Percentiles rank a stretch among this genome's conserved stretches.
phyloP scores from a whole-genome alignment of 2,329 filamentous ascomycete species.

The Thelonectria olida region DNA sequence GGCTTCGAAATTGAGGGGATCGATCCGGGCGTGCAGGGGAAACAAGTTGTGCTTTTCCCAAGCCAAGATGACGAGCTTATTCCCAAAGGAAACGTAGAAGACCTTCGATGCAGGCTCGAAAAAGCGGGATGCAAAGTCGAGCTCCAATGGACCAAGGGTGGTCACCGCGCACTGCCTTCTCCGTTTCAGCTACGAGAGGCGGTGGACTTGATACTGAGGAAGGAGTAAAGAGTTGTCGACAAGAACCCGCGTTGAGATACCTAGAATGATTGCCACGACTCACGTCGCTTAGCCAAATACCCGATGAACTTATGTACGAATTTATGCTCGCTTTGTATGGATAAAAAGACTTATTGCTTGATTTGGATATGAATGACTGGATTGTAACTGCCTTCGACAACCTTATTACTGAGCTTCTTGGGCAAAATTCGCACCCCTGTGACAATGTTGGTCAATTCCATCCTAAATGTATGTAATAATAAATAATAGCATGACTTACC shows the following conservation, averaged over 20 bases:
- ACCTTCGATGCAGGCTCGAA: not conserved
- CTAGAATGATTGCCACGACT: not conserved
- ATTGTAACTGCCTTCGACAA: too few species aligned
- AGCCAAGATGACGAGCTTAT: not conserved
- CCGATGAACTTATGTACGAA: not conserved
- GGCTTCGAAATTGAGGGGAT: not conserved
- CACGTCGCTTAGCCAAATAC: not conserved
- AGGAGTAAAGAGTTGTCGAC: not conserved
- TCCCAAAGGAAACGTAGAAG: not conserved
- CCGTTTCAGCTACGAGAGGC: not conserved
- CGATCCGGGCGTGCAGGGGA: not conserved
- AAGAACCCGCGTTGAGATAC: not conserved
- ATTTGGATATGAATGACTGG: too few species aligned
- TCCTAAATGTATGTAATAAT: too few species aligned
- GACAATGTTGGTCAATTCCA: too few species aligned
- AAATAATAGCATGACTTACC: too few species aligned
- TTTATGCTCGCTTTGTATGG: too few species aligned
- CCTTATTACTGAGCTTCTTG: too few species aligned
- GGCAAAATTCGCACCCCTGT: too few species aligned
- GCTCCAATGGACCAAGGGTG: constrained; percentile 1
- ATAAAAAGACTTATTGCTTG: too few species aligned
- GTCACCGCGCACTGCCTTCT: constrained; percentile 5
- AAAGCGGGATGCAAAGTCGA: not conserved
- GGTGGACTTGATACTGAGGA: not conserved
- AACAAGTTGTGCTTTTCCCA: constrained; percentile 6